Conservation (phyloP, 1,284 basidiomycete species). For the Moniliophthora roreri region DNA sequence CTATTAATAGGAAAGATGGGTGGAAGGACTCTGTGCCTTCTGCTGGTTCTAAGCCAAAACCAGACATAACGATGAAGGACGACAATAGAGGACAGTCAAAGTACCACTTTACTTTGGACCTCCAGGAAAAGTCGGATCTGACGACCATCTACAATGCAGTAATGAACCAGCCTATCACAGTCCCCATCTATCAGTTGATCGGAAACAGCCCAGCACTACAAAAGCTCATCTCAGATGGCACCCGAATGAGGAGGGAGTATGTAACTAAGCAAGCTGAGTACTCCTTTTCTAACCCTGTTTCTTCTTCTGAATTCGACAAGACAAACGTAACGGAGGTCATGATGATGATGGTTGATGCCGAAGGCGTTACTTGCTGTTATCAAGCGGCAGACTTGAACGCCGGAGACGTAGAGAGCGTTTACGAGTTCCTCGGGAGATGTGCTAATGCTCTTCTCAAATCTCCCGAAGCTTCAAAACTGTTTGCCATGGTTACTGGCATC, state of each 20-base stretch:
- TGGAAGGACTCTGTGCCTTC: slow-evolving; percentile 6
- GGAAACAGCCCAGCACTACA: slow-evolving; percentile 6
- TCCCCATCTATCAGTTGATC: slow-evolving; percentile 6
- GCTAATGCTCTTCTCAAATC: neutral
- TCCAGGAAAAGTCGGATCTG: slow-evolving; percentile 10
- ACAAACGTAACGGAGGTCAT: too few species aligned
- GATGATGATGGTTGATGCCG: too few species aligned
- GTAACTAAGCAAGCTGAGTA: neutral
- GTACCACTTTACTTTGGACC: slow-evolving; percentile 15
- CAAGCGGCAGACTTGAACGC: too few species aligned
- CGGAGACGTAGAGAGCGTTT: neutral
- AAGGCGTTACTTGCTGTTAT: too few species aligned
- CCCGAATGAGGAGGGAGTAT: slow-evolving; percentile 4
- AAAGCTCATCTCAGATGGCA: slow-evolving; percentile 1
- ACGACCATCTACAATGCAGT: slow-evolving; percentile 7
- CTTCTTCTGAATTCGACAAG: too few species aligned
- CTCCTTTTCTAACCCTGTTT: too few species aligned
- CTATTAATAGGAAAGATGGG: slow-evolving; percentile 2
- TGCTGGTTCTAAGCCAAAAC: neutral
- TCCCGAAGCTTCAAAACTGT: neutral
- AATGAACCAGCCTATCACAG: neutral
- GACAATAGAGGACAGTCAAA: slow-evolving; percentile 2
- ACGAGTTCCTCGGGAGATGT: too few species aligned
- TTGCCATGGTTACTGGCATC: slow-evolving; percentile 11
- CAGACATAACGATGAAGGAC: slow-evolving; percentile 13